A percentile compares a stretch with the other conserved stretches of the same genome.
phyloP scores from a whole-genome alignment of 257 asterid genomes.

The Solanum pimpinellifolium region DNA sequence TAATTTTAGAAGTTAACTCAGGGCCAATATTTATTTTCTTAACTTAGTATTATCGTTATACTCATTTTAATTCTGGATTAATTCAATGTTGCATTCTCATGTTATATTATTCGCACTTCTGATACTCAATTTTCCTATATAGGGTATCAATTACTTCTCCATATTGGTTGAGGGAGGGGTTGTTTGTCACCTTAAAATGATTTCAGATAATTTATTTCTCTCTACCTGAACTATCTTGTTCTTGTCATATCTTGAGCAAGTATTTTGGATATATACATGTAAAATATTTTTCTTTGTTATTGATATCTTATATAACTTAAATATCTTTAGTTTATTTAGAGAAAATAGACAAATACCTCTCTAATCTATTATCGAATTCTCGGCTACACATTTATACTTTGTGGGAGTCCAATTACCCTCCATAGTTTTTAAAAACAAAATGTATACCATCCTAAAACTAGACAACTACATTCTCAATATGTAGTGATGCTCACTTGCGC shows the following conservation, averaged over 20 bases:
- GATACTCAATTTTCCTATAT: fast-evolving
- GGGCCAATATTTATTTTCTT: neutral
- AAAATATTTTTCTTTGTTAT: neutral
- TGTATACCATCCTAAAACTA: no score
- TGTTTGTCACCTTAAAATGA: neutral
- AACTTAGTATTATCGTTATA: neutral
- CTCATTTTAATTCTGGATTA: neutral
- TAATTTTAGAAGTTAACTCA: neutral
- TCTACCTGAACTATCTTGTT: neutral
- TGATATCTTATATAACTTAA: neutral
- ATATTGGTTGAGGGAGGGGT: neutral
- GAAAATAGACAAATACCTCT: no score
- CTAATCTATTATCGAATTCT: no score
- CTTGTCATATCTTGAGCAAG: neutral
- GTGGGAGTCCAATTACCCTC: no score
- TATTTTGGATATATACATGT: neutral
- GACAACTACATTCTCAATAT: no score
- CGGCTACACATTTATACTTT: no score
- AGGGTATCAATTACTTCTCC: neutral
- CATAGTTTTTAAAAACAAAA: no score
- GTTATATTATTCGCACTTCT: neutral
- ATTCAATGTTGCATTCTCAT: neutral
- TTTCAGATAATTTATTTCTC: neutral
- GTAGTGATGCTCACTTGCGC: no score
- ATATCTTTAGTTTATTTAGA: no score